Percentiles rank a stretch among this genome's conserved stretches.
Conservation (phyloP, 352 stramenopile genomes). For the Pythium sukuiense region DNA sequence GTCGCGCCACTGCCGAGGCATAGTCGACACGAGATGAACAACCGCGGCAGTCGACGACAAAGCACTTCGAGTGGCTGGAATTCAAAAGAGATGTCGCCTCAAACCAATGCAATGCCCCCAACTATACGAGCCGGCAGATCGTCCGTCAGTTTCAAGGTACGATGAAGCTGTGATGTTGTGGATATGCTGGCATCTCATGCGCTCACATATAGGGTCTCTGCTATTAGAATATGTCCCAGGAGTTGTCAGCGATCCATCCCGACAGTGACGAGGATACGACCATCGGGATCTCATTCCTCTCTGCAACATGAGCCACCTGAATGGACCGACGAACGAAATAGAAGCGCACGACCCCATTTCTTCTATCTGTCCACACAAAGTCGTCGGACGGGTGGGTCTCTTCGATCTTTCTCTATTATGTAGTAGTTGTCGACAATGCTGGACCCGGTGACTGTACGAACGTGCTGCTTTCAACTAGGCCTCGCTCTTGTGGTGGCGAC, state of each 20-base stretch:
- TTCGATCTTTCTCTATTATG: not conserved
- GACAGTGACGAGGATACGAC: slow-evolving; percentile 23
- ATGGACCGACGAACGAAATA: not conserved
- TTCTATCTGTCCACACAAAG: no score
- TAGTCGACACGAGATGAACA: slow-evolving; percentile 1
- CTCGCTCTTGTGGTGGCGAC: not conserved
- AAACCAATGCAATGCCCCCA: not conserved
- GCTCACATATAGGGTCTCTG: not conserved
- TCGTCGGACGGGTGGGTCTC: not conserved
- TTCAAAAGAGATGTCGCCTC: not conserved
- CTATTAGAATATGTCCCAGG: slow-evolving; percentile 28
- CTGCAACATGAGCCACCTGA: slow-evolving; percentile 1
- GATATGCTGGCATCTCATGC: no score
- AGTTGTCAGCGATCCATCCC: slow-evolving; percentile 23
- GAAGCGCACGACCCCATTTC: not conserved
- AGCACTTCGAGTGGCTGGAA: not conserved
- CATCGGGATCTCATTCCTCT: slow-evolving; percentile 29
- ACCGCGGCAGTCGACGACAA: not conserved
- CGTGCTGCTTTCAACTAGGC: not conserved
- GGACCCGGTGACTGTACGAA: no score
- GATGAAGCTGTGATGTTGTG: not conserved
- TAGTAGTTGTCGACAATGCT: not conserved
- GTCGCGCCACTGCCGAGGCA: not conserved
- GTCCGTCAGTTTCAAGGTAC: slow-evolving; percentile 17
- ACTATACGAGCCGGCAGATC: not conserved